A percentile compares a stretch with the other conserved stretches of the same genome.
phyloP scores from a whole-genome alignment of 2,329 filamentous ascomycete genomes.

The Fusarium duplospermum region DNA sequence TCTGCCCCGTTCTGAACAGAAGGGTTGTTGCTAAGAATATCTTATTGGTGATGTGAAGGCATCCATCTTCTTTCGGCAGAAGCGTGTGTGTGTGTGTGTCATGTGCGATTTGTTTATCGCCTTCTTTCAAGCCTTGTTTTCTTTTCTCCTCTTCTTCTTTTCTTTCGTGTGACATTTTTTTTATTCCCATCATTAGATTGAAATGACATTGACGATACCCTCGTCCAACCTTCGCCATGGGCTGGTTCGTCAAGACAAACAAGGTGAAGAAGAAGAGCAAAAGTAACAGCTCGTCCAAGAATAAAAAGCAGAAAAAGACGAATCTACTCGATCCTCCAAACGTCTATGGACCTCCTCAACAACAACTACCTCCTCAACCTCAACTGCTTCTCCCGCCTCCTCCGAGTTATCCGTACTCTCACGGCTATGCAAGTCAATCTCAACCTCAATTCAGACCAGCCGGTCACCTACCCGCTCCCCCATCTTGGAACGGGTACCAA shows the following conservation, averaged over 20 bases:
- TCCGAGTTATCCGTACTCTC: conserved; percentile 20
- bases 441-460: conserved; percentile 39
- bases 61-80: not conserved
- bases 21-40: conserved; percentile 36
- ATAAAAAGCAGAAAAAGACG: conserved; percentile 4
- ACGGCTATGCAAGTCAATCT: conserved; percentile 38
- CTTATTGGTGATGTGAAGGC: conserved; percentile 10
- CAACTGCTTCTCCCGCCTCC: conserved; percentile 21
- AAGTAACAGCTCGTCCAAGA: conserved; percentile 17
- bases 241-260: conserved; percentile 42
- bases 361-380: conserved; percentile 12
- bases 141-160: not conserved
- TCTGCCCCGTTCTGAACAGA: not conserved
- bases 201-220: not conserved
- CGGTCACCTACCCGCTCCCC: conserved; percentile 39
- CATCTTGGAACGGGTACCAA: conserved; percentile 45
- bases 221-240: conserved; percentile 38
- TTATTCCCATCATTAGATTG: not conserved
- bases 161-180: not conserved
- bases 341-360: conserved; percentile 22
- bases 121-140: not conserved
- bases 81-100: conserved; percentile 9
- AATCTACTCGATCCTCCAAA: conserved; percentile 35
- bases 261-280: conserved; percentile 4
- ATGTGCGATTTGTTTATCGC: conserved; percentile 25